Evolutionary conservation across 1,139 yeast species (phyloP).

Genomic region (Yueomyces sp.): DNA sequence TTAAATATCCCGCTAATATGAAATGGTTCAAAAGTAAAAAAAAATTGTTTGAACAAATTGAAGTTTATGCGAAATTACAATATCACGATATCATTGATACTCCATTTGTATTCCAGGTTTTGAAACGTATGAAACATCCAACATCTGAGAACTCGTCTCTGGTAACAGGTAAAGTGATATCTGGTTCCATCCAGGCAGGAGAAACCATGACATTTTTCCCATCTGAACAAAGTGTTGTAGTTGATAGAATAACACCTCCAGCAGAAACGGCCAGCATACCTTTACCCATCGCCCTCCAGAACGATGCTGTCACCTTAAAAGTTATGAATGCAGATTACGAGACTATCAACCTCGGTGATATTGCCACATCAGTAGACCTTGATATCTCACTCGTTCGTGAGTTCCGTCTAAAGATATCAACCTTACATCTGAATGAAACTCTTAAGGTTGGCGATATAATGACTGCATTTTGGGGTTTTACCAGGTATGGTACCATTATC

Average conservation of each 20-base stretch:
- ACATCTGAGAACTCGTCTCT: not conserved
- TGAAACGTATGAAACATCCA: not conserved
- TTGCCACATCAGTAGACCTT: not conserved
- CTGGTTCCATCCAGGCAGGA: constrained; percentile 65
- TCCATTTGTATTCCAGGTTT: not conserved
- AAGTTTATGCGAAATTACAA: not conserved
- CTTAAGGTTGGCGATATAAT: not conserved
- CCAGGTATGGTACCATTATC: not conserved
- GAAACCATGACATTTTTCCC: constrained; percentile 57
- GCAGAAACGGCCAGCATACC: not conserved
- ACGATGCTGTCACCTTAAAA: not conserved
- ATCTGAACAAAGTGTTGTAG: constrained; percentile 28
- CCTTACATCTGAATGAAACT: not conserved
- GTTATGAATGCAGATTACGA: not conserved
- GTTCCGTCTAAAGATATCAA: not conserved
- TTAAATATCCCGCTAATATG: not conserved
- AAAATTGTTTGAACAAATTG: not conserved
- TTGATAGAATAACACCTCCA: constrained; percentile 26
- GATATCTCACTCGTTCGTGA: not conserved
- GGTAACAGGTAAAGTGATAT: constrained; percentile 55
- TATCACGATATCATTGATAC: not conserved
- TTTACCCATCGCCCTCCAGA: not conserved
- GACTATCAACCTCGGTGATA: not conserved
- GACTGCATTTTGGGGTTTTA: not conserved
- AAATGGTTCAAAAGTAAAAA: constrained; percentile 5